Evolutionary conservation across 2,329 filamentous ascomycete genomes (phyloP).

Genomic region (Graphilbum ipis-grandicollis): DNA sequence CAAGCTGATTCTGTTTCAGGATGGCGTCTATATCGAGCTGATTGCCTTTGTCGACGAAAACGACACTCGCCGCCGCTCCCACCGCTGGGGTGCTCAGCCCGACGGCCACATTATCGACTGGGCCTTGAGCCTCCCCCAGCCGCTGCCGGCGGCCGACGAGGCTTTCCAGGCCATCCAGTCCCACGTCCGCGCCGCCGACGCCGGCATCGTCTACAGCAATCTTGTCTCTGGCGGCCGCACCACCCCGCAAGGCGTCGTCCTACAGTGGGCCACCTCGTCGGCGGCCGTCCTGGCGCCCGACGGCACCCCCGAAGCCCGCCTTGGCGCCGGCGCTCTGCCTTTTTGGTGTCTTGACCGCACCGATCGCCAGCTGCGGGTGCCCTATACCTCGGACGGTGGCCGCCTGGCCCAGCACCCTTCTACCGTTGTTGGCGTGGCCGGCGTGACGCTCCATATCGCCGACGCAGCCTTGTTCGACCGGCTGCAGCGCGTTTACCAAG

Average conservation of each 20-base stretch:
- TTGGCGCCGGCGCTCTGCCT: slow-evolving; percentile 28
- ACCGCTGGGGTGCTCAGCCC: slow-evolving; percentile 39
- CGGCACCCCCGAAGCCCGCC: slow-evolving; percentile 2
- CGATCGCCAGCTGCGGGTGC: slow-evolving; percentile 34
- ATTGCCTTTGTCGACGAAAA: slow-evolving; percentile 38
- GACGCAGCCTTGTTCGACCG: slow-evolving; percentile 8
- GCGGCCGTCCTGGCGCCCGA: slow-evolving; percentile 17
- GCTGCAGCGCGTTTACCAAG: slow-evolving; percentile 14
- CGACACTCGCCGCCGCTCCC: slow-evolving; percentile 21
- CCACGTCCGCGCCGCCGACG: slow-evolving; percentile 15
- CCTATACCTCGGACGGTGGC: slow-evolving; percentile 17
- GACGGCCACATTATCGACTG: slow-evolving; percentile 40
- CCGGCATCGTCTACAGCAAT: slow-evolving; percentile 26
- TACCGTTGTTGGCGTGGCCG: slow-evolving; percentile 30
- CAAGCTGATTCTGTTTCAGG: slow-evolving; percentile 41
- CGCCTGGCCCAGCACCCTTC: slow-evolving; percentile 27
- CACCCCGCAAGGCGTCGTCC: slow-evolving; percentile 33
- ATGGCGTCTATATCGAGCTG: slow-evolving; percentile 50
- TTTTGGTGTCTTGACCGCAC: slow-evolving; percentile 53
- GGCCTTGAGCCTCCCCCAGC: slow-evolving; percentile 29
- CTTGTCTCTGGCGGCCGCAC: slow-evolving; percentile 34
- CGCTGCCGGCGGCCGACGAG: not conserved
- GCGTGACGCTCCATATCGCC: slow-evolving; percentile 20
- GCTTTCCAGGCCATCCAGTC: slow-evolving; percentile 19
- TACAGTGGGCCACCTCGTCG: slow-evolving; percentile 38